Base-by-base conservation (phyloP, 192 early-diverging fungal genomes). In the Linnemannia zychae region DNA sequence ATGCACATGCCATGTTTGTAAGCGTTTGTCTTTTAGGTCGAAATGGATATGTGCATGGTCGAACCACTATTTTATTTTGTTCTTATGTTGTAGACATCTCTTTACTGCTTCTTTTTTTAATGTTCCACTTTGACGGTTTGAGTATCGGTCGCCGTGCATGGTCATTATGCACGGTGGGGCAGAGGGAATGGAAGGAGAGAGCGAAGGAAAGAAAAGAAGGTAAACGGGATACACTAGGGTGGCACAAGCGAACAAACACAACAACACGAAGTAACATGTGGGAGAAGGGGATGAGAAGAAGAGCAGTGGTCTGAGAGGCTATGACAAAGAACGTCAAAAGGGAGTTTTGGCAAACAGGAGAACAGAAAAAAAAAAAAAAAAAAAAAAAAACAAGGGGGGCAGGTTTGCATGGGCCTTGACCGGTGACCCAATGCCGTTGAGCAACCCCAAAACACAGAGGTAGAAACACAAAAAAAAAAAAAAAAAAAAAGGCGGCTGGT, bases 1-100 rank as follows among this genome's bases (percentile, higher is more conserved):
- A 71, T 47, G 68, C 69, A 71, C 36, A 63, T 57, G 67, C 71
- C 48, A 63, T 63, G 69, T 70, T 60, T 78, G 76, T 71, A 71
- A 71, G 76, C 69, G 28, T 74, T 57, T 53, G 37, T n/a, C 31
- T 60, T n/a, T 60, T 63, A 37, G 20, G 5, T 69, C 36, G 24
- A 72, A 72, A 72, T 49, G 50, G 13, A 34, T 38, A 52, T 49
- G 50, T 57, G 52, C 72, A 49, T 49, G 33, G 37, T 31, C 70
- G 28, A 71, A 31, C 47, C 2, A 47, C 38, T 31, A 49, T 47
- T 31, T 22, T 71, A n/a, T 46, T 69, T 69, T 69, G 67, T 67
- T 47, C n/a, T n/a, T n/a, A n/a, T n/a, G n/a, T n/a, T n/a, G 69
- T 63, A 57, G 52, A 46, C 40, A n/a, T 37, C 20, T 53, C 28